A percentile compares a stretch with the other conserved stretches of the same genome.
These are phyloP conservation scores for Kernera saxatilis DNA, from an alignment of 345 rosid species.

Conservation along the genomic window DNA sequence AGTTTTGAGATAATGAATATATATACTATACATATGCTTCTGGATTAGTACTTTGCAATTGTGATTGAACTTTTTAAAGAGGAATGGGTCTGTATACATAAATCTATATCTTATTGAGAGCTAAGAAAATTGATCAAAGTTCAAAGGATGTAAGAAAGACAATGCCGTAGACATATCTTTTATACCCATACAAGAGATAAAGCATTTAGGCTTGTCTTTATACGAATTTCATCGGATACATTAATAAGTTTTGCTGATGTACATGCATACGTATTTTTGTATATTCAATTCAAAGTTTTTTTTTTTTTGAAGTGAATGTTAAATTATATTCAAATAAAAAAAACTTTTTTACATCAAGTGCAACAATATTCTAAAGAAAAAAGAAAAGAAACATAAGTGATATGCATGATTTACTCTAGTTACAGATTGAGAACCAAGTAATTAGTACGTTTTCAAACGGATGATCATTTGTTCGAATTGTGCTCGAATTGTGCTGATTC, in stretches of 20 bases:
- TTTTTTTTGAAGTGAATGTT: too few species aligned
- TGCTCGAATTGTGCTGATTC: too few species aligned
- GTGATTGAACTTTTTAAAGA: not conserved
- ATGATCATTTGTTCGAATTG: too few species aligned
- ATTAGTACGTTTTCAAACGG: too few species aligned
- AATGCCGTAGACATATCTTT: not conserved
- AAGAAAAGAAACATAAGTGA: too few species aligned
- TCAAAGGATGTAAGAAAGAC: not conserved
- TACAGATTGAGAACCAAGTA: too few species aligned
- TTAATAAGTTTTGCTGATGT: slow-evolving; percentile 1
- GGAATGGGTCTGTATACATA: slow-evolving; percentile 16
- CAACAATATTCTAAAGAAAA: too few species aligned
- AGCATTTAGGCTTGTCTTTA: not conserved
- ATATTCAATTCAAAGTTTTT: not conserved
- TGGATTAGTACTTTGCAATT: slow-evolving; percentile 1
- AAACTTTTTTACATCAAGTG: too few species aligned
- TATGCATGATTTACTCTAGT: too few species aligned
- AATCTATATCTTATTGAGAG: slow-evolving; percentile 2
- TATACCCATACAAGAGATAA: slow-evolving; percentile 12
- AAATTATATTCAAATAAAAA: too few species aligned
- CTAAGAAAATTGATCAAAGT: slow-evolving; percentile 1
- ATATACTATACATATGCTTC: slow-evolving; percentile 12
- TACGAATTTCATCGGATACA: not conserved
- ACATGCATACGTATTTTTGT: not conserved
- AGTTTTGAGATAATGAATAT: slow-evolving; percentile 14